Conservation (phyloP, 1,284 basidiomycete species). For the Kalmanozyma brasiliensis region DNA sequence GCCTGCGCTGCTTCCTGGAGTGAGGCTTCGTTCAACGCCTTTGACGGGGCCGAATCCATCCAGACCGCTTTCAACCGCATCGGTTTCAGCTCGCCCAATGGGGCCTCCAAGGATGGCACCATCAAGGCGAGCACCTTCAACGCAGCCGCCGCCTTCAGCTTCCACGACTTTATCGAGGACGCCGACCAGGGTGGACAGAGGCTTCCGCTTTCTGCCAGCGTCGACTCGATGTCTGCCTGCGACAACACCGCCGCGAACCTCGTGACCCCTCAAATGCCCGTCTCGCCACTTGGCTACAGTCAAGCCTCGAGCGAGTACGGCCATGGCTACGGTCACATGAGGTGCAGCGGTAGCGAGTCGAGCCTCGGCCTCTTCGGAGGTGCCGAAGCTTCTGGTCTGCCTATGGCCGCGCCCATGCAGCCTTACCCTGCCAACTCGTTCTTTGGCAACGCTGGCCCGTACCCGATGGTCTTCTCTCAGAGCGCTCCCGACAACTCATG, state of each 20-base stretch:
- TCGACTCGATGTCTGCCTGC: constrained; percentile 7
- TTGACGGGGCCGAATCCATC: constrained; percentile 33
- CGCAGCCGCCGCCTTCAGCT: constrained; percentile 39
- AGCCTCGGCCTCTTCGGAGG: constrained; percentile 36
- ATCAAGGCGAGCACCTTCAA: constrained; percentile 17
- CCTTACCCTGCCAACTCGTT: constrained; percentile 22
- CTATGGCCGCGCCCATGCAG: constrained; percentile 17
- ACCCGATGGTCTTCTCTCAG: constrained; percentile 44
- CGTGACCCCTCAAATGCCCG: constrained; percentile 9
- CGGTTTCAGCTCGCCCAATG: constrained; percentile 36
- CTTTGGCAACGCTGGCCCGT: constrained; percentile 19
- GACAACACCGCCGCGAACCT: not conserved
- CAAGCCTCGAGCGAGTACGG: constrained; percentile 13
- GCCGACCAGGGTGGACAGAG: constrained; percentile 13
- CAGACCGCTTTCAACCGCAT: constrained; percentile 40
- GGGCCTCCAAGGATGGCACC: constrained; percentile 10
- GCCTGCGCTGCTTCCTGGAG: constrained; percentile 16
- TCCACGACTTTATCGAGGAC: constrained; percentile 60
- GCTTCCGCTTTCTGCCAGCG: constrained; percentile 2
- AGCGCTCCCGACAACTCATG: constrained; percentile 36
- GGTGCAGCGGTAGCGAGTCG: constrained; percentile 29
- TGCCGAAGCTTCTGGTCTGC: constrained; percentile 10
- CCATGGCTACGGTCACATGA: constrained; percentile 24
- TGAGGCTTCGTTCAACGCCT: constrained; percentile 16
- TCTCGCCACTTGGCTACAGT: constrained; percentile 22